These are phyloP conservation scores for Kurtzmaniella quercitrusa DNA, from an alignment of 1,139 yeast species.

Conservation along the genomic window DNA sequence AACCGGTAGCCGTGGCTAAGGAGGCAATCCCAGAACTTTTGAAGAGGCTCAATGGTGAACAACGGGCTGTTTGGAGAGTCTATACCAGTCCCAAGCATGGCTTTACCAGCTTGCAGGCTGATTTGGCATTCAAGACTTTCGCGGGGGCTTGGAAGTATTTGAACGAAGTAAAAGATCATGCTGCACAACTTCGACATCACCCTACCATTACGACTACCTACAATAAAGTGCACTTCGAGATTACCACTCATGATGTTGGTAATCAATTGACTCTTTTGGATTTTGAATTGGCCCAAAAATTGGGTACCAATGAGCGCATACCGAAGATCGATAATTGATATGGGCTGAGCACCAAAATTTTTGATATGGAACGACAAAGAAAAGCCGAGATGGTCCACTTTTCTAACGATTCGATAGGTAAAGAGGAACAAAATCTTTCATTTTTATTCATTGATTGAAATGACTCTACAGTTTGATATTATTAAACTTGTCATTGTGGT, in stretches of 20 bases:
- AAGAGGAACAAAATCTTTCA: no score
- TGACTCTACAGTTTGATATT: no score
- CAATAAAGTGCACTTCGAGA: slow-evolving; percentile 51
- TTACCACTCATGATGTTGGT: slow-evolving; percentile 67
- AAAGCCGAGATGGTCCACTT: no score
- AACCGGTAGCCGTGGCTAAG: slow-evolving; percentile 1
- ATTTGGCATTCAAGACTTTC: slow-evolving; percentile 45
- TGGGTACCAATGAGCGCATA: slow-evolving; percentile 22
- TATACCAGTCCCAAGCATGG: neutral
- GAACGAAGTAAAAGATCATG: slow-evolving; percentile 55
- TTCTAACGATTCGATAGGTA: no score
- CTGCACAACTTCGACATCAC: slow-evolving; percentile 67
- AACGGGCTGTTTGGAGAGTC: slow-evolving; percentile 3
- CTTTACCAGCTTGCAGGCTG: slow-evolving; percentile 13
- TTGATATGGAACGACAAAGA: neutral
- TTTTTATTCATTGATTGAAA: no score
- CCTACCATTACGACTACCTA: slow-evolving; percentile 66
- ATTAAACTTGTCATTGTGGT: neutral
- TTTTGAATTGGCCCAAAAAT: slow-evolving; percentile 52
- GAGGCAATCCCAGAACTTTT: slow-evolving; percentile 1
- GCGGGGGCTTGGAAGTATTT: slow-evolving; percentile 65
- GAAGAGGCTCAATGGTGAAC: slow-evolving; percentile 3
- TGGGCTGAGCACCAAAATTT: no score
- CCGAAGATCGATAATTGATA: neutral
- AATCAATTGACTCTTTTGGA: slow-evolving; percentile 56